Percentiles rank a stretch among this genome's conserved stretches.
Evolutionary conservation across 2,329 filamentous ascomycete genomes (phyloP).

Genomic region (Penicillium sp.): DNA sequence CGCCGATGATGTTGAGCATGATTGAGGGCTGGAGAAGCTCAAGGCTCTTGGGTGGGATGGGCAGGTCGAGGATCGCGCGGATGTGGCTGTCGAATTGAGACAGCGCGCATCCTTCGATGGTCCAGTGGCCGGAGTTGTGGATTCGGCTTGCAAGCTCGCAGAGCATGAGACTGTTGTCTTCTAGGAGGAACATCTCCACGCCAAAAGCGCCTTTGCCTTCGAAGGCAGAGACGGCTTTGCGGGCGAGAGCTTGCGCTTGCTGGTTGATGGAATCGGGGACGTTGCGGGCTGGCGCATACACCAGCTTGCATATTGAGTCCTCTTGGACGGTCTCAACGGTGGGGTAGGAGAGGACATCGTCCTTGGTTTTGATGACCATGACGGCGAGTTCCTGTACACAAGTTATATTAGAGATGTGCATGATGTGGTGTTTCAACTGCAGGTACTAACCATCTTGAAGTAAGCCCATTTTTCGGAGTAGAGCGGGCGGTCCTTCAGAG

Average conservation of each 20-base stretch:
- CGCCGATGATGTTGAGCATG: slow-evolving; percentile 55
- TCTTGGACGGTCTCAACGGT: slow-evolving; percentile 93
- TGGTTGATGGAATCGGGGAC: slow-evolving; percentile 60
- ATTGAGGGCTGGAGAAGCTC: slow-evolving; percentile 48
- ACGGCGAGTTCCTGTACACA: slow-evolving; percentile 69
- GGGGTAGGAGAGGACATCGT: slow-evolving; percentile 72
- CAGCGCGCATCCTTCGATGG: slow-evolving; percentile 83
- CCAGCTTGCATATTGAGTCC: slow-evolving; percentile 90
- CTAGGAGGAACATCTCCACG: slow-evolving; percentile 88
- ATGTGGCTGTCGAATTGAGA: slow-evolving; percentile 94
- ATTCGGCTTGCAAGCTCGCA: slow-evolving; percentile 83
- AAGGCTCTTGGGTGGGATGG: slow-evolving; percentile 54
- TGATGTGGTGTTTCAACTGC: neutral
- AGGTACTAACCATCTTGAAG: slow-evolving; percentile 61
- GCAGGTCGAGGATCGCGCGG: slow-evolving; percentile 71
- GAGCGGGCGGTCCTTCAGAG: slow-evolving; percentile 65
- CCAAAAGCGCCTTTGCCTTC: slow-evolving; percentile 91
- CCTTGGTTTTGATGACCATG: slow-evolving; percentile 89
- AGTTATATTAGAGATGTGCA: neutral
- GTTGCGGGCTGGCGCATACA: slow-evolving; percentile 77
- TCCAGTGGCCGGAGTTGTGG: slow-evolving; percentile 94
- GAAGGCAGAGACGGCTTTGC: slow-evolving; percentile 73
- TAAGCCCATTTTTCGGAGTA: slow-evolving; percentile 90
- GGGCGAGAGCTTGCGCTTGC: slow-evolving; percentile 71
- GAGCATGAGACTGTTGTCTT: slow-evolving; percentile 69